Evolutionary conservation across 179 eudicot genomes (phyloP).

Genomic region (Amaranthus tricolor): DNA sequence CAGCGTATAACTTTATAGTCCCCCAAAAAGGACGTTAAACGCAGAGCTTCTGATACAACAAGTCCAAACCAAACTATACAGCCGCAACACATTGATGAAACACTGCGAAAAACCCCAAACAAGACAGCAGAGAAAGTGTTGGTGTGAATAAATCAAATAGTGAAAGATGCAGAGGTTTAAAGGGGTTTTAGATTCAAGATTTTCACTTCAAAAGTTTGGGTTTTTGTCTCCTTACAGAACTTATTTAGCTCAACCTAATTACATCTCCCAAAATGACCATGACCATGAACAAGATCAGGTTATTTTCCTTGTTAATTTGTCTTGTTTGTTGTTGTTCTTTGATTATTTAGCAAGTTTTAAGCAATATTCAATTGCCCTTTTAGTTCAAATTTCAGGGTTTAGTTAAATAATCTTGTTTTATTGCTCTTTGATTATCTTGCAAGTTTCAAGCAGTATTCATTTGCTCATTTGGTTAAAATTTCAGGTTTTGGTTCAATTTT

Average conservation of each 20-base stretch:
- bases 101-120: background rate
- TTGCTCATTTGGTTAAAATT: background rate
- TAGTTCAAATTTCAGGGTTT: background rate
- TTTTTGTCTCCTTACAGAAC: constrained; percentile 34
- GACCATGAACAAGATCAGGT: constrained; percentile 66
- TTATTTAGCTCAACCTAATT: constrained; percentile 52
- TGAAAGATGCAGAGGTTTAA: constrained; percentile 61
- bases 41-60: too few relatives aligned
- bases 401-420: background rate
- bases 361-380: background rate
- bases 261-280: constrained; percentile 43
- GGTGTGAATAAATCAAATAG: background rate
- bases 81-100: background rate
- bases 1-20: too few relatives aligned
- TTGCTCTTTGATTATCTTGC: background rate
- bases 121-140: background rate
- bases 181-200: constrained; percentile 30
- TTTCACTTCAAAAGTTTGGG: constrained; percentile 36
- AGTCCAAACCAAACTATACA: background rate
- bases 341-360: too few relatives aligned
- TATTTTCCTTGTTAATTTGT: constrained; percentile 3
- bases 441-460: background rate
- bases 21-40: too few relatives aligned
- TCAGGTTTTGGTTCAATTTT: too few relatives aligned
- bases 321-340: background rate